phyloP scores from a whole-genome alignment of 345 rosid species.

The Conringia planisiliqua region DNA sequence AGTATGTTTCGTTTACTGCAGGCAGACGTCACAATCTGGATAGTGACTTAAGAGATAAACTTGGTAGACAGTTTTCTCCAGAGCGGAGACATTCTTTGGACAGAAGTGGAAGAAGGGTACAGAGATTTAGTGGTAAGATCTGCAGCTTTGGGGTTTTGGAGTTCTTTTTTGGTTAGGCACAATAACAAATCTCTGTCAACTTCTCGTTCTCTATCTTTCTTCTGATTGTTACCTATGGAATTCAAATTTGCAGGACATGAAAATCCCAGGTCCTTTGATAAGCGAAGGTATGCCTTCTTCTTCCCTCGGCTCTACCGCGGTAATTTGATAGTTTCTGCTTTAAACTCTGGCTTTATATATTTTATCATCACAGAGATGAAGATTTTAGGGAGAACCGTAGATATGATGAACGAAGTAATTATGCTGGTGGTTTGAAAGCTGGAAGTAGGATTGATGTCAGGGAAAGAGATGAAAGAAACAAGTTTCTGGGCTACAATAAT shows the following conservation, averaged over 20 bases:
- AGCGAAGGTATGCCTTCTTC: constrained; percentile 43
- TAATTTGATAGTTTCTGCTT: constrained; percentile 5
- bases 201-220: constrained; percentile 9
- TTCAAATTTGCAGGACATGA: constrained; percentile 60
- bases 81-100: constrained; percentile 51
- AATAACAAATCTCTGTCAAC: not conserved
- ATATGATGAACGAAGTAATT: constrained; percentile 53
- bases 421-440: constrained; percentile 52
- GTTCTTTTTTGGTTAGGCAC: not conserved
- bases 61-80: constrained; percentile 72
- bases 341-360: constrained; percentile 5
- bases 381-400: constrained; percentile 50
- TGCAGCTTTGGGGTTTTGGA: constrained; percentile 13
- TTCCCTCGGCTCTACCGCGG: not conserved
- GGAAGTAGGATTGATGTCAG: constrained; percentile 48
- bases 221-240: constrained; percentile 1
- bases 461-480: constrained; percentile 44
- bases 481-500: constrained; percentile 42
- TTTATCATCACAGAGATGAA: constrained; percentile 41
- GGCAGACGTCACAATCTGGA: constrained; percentile 58
- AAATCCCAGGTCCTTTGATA: constrained; percentile 53
- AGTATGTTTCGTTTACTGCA: constrained; percentile 37
- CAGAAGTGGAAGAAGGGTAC: constrained; percentile 46
- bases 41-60: constrained; percentile 78
- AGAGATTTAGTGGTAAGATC: constrained; percentile 53